Evolutionary conservation across 345 rosid genomes (phyloP), one percentile per base, ranked within the genome.

Genomic region (Linum usitatissimum): DNA sequence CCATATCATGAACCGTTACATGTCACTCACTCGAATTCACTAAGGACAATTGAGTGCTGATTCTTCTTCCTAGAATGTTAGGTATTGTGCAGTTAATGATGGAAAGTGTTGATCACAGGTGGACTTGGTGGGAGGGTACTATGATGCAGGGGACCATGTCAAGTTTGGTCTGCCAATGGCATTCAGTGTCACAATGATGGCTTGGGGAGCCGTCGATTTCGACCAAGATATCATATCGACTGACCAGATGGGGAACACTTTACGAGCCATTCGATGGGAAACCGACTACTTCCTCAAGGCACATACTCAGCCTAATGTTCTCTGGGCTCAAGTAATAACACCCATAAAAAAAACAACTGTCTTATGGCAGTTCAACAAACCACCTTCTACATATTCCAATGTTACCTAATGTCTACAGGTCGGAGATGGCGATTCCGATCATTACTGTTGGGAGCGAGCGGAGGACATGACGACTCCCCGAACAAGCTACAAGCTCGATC

Each of bases 391-490:
- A 31, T 31, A 3, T 31, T 31, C 36, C 36, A 31, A 2, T 3
- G 12, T 55, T 55, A 31, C 28, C 19, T 40, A 30, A 12, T 42
- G 5, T 45, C 51, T 30, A 21, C 74, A 83, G 87, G 86, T 85
- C 20, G 98, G 96, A 2, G 94, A 88, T 70, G 96, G 98, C 3
- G 75, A 82, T 38, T 83, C 94, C 0, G 96, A 91, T 56, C 98
- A 91, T 66, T 84, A 79, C 39, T 91, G 96, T 61, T 88, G 98
- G 96, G 86, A 88, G 75, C 65, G 96, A 8, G 75, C 95, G 0
- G 96, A 91, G 67, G 98, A 91, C 76, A 88, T 91, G 98, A 88
- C 90, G 56, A 91, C 96, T 61, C 79, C 90, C 21, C 78, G 96
- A 66, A 75, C 80, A 2, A 90, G 90, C 53, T 88, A 79, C 72